Conservation (phyloP, 2,329 filamentous ascomycete genomes). For the Penicillium sp. region DNA sequence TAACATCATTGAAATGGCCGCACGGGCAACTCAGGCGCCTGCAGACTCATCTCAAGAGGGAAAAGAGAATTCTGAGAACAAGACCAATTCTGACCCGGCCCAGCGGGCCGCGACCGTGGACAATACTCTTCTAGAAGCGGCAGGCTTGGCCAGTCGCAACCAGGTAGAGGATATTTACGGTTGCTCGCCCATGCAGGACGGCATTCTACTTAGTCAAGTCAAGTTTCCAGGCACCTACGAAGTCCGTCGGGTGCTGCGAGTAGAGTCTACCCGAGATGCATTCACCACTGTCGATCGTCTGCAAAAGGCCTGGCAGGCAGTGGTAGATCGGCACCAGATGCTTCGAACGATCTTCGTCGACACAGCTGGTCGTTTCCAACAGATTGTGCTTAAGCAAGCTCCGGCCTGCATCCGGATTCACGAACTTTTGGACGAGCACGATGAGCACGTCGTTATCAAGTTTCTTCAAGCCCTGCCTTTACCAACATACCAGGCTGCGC, state of each 20-base stretch:
- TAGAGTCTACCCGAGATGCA: neutral
- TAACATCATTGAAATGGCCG: neutral
- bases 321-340: slow-evolving; percentile 8
- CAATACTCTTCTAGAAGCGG: neutral
- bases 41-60: neutral
- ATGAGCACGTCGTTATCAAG: neutral
- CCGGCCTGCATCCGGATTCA: neutral
- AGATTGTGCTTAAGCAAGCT: slow-evolving; percentile 8
- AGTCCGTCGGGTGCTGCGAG: slow-evolving; percentile 3
- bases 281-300: neutral
- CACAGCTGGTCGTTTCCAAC: slow-evolving; percentile 4
- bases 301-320: slow-evolving; percentile 1
- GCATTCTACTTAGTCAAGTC: slow-evolving; percentile 13
- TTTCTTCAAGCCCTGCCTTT: neutral
- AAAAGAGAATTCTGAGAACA: neutral
- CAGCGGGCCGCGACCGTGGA: neutral
- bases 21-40: neutral
- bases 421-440: neutral
- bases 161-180: slow-evolving; percentile 8
- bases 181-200: slow-evolving; percentile 14
- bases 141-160: neutral
- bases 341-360: slow-evolving; percentile 9
- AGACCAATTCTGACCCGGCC: neutral
- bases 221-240: slow-evolving; percentile 8
- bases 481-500: neutral